Conservation (phyloP, 176 grass and related monocot genomes). For the Pharus latifolius region DNA sequence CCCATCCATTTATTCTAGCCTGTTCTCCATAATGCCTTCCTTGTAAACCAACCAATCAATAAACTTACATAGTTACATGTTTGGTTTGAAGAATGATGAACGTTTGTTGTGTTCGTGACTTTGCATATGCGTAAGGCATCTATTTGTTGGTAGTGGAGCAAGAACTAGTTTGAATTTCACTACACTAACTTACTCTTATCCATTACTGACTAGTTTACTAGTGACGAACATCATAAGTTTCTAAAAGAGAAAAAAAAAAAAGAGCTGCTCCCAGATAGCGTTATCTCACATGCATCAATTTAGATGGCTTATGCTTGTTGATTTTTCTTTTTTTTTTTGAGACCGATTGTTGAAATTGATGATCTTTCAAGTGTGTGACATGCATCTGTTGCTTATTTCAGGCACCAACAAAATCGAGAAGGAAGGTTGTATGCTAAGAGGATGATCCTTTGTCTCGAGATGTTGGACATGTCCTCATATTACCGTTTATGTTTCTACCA, state of each 20-base stretch:
- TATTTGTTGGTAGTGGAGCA: no score
- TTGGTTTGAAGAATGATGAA: not conserved
- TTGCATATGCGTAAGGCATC: no score
- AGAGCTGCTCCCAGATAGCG: not conserved
- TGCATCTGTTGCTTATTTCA: not conserved
- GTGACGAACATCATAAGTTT: not conserved
- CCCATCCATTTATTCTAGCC: no score
- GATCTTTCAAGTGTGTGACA: not conserved
- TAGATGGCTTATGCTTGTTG: no score
- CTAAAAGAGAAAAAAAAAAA: no score
- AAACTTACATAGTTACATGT: no score
- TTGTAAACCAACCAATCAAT: no score
- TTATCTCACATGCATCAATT: no score
- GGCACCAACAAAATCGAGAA: not conserved
- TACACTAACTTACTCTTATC: not conserved
- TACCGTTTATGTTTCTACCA: not conserved
- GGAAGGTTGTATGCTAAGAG: not conserved
- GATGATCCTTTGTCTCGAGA: not conserved
- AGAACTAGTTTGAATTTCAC: not conserved
- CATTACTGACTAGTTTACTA: not conserved
- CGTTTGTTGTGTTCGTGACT: not conserved
- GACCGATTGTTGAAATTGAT: not conserved
- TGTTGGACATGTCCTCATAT: not conserved
- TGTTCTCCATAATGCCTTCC: no score
- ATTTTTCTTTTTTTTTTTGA: no score